Base-by-base conservation (phyloP, 441 rosid genomes). In the Eutrema salsugineum region DNA sequence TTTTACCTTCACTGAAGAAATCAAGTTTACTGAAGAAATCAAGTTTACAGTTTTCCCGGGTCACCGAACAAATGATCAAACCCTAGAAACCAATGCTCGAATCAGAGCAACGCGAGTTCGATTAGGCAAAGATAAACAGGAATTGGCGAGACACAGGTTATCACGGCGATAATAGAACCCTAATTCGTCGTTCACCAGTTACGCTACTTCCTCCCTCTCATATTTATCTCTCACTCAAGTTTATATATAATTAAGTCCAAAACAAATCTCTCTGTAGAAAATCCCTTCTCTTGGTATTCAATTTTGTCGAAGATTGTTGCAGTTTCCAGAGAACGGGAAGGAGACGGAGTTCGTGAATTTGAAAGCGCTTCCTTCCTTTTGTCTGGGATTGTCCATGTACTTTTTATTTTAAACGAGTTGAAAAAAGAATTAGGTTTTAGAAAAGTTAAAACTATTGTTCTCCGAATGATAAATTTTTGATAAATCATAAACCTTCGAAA, bases 1-100 rank as follows among this genome's bases (percentile, higher is more conserved):
- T 38, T 22, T 68, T 20, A 68, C 70, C 79, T 68, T 62, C 51
- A 68, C 60, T 53, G 59, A 19, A 38, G 30, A 68, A 39, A 66
- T 35, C 48, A 28, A 46, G 61, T 57, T 48, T 8, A 51, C 38
- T 53, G 59, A 19, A 38, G 30, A 68, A 39, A 66, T 35, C 48
- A 28, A 46, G 61, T 57, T 48, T 8, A 51, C 38, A 68, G 64
- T 20, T 51, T 59, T 24, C 20, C 55, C 11, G 6, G 39, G 20
- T 16, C 11, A 33, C 64, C 44, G 43, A 22, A 53, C n/a, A 20
- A 38, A 42, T 12, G 40, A 11, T 38, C 66, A 44, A 56, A 64
- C 48, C 71, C 35, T 20, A 58, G 14, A 66, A 71, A 11, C 12
- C 30, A 72, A 30, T 27, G 76, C 20, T 33, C 39, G 20, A 43